Conservation (phyloP, 2,329 filamentous ascomycete genomes). For the Cladosporium sp. region DNA sequence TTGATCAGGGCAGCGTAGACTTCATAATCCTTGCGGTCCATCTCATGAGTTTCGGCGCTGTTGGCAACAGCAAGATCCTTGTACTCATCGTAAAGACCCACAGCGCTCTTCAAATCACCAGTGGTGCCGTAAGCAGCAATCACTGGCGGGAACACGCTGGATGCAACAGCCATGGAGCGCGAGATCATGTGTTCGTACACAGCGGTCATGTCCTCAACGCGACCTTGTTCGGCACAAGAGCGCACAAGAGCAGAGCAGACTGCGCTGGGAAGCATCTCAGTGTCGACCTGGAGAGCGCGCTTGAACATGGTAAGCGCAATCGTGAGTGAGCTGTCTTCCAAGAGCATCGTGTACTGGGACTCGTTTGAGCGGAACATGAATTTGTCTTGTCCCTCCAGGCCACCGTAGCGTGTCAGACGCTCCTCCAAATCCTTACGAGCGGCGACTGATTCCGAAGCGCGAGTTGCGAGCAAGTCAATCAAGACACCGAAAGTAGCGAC, state of each 20-base stretch:
- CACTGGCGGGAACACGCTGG: constrained; percentile 85
- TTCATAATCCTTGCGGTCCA: constrained; percentile 71
- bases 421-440: constrained; percentile 72
- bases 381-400: constrained; percentile 75
- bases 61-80: constrained; percentile 80
- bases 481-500: constrained; percentile 83
- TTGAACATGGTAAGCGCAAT: constrained; percentile 84
- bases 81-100: constrained; percentile 96
- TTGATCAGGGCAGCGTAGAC: constrained; percentile 91
- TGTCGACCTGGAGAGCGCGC: constrained; percentile 60
- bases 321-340: constrained; percentile 80
- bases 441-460: constrained; percentile 72
- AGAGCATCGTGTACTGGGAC: constrained; percentile 77
- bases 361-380: constrained; percentile 89
- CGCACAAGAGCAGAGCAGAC: constrained; percentile 82
- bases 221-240: constrained; percentile 78
- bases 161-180: constrained; percentile 67
- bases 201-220: constrained; percentile 81
- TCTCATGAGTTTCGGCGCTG: constrained; percentile 66
- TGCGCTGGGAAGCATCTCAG: constrained; percentile 68
- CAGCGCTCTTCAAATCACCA: constrained; percentile 79
- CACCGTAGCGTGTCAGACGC: constrained; percentile 78
- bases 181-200: constrained; percentile 90
- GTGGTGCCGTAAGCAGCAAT: constrained; percentile 84
- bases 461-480: constrained; percentile 73